Conservation (phyloP, 1,139 yeast species). For the Kurtzmaniella quercitrusa region DNA sequence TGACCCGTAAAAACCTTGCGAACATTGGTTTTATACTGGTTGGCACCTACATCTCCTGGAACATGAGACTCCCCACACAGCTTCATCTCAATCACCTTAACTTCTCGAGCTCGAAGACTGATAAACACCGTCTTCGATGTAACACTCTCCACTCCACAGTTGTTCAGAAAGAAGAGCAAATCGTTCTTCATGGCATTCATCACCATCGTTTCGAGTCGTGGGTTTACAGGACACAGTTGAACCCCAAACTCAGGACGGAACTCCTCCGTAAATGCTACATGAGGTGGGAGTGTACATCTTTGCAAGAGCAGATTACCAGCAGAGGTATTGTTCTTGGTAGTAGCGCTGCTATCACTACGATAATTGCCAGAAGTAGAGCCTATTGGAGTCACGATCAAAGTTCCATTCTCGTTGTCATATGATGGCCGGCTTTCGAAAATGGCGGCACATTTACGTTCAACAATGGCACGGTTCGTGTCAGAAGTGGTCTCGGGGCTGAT, state of each 20-base stretch:
- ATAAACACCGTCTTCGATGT: constrained; percentile 37
- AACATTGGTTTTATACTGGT: constrained; percentile 30
- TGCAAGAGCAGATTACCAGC: not conserved
- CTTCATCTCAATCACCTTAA: constrained; percentile 45
- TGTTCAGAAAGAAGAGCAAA: constrained; percentile 39
- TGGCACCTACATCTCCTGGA: constrained; percentile 1
- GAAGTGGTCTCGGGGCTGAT: not conserved
- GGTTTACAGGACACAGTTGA: constrained; percentile 47
- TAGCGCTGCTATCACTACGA: not conserved
- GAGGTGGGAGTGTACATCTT: constrained; percentile 25
- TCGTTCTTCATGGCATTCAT: constrained; percentile 54
- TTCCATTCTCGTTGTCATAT: not conserved
- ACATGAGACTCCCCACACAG: constrained; percentile 7
- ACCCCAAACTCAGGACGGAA: constrained; percentile 49
- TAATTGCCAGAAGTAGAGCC: too few relatives aligned
- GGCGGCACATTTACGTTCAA: not conserved
- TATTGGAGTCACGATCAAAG: not conserved
- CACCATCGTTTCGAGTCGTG: constrained; percentile 51
- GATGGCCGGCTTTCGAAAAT: not conserved
- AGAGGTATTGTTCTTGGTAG: too few relatives aligned
- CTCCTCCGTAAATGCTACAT: constrained; percentile 49
- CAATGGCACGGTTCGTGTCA: not conserved
- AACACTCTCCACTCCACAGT: constrained; percentile 28
- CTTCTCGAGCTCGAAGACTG: constrained; percentile 54
- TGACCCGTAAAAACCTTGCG: constrained; percentile 33